phyloP scores from a whole-genome alignment of 2,329 filamentous ascomycete species.

The Nigrograna mackinnonii region DNA sequence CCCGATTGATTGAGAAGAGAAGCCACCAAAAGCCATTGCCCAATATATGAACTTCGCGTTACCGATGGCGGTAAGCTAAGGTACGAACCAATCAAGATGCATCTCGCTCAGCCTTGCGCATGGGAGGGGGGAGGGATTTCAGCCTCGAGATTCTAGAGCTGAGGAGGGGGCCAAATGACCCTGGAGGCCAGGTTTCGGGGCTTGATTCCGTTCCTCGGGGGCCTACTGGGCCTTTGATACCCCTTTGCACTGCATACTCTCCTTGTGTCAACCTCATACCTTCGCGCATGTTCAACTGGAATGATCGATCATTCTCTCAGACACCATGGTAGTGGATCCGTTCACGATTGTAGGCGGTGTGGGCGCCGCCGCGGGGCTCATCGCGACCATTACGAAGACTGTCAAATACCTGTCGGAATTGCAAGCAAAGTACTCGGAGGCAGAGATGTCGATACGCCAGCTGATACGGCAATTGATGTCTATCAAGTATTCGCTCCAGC shows the following conservation, averaged over 20 bases:
- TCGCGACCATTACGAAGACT: conserved; percentile 36
- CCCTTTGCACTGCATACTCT: neutral
- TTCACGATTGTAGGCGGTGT: conserved; percentile 37
- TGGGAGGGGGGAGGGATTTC: no score
- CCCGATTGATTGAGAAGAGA: no score
- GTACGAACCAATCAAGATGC: no score
- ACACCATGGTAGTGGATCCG: no score
- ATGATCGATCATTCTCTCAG: no score
- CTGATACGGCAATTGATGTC: conserved; percentile 40
- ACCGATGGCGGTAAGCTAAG: no score
- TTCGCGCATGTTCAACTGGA: conserved; percentile 16
- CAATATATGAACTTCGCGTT: no score
- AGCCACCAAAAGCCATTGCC: no score
- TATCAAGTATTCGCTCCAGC: conserved; percentile 40
- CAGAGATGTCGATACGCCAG: conserved; percentile 42
- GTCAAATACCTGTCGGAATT: conserved; percentile 35
- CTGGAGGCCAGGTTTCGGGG: no score
- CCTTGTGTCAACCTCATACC: neutral
- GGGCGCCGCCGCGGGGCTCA: conserved; percentile 37
- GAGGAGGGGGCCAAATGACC: no score
- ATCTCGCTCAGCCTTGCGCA: no score
- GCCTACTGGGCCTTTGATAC: neutral
- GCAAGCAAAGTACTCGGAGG: conserved; percentile 38
- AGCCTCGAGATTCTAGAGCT: no score
- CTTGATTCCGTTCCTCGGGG: neutral